Evolutionary conservation across 2,329 filamentous ascomycete species (phyloP).

Genomic region (Diaporthe citriasiana): DNA sequence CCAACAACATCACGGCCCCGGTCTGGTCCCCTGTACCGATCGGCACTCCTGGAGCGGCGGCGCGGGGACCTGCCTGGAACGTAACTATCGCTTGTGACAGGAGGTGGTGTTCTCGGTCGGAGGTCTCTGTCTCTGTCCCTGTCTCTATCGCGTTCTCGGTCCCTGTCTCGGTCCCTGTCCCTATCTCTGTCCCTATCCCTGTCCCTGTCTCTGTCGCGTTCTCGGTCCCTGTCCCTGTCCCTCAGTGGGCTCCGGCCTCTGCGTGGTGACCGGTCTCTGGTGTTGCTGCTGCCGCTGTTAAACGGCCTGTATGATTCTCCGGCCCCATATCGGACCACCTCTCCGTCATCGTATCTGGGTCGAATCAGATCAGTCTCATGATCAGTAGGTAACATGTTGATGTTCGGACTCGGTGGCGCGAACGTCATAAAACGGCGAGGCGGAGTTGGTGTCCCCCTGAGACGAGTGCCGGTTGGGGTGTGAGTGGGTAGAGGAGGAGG

Average conservation of each 20-base stretch:
- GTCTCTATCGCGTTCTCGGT: constrained; percentile 24
- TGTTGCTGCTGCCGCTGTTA: constrained; percentile 52
- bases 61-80: constrained; percentile 58
- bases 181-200: constrained; percentile 53
- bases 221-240: constrained; percentile 48
- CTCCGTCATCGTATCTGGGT: constrained; percentile 70
- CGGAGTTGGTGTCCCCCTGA: neutral
- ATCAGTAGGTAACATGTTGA: neutral
- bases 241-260: constrained; percentile 47
- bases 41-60: constrained; percentile 58
- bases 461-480: constrained; percentile 5
- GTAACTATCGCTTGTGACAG: constrained; percentile 56
- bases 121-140: constrained; percentile 41
- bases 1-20: constrained; percentile 50
- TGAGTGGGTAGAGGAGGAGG: neutral
- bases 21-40: constrained; percentile 57
- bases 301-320: constrained; percentile 74
- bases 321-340: constrained; percentile 73
- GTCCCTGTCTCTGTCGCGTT: constrained; percentile 52
- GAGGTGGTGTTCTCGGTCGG: constrained; percentile 48
- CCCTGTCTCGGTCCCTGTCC: constrained; percentile 46
- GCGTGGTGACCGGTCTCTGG: constrained; percentile 48
- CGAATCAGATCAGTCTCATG: constrained; percentile 42
- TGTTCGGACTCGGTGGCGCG: constrained; percentile 3
- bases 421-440: neutral